Evolutionary conservation across 148 eudicot genomes (phyloP).

Genomic region (Talinum fruticosum): DNA sequence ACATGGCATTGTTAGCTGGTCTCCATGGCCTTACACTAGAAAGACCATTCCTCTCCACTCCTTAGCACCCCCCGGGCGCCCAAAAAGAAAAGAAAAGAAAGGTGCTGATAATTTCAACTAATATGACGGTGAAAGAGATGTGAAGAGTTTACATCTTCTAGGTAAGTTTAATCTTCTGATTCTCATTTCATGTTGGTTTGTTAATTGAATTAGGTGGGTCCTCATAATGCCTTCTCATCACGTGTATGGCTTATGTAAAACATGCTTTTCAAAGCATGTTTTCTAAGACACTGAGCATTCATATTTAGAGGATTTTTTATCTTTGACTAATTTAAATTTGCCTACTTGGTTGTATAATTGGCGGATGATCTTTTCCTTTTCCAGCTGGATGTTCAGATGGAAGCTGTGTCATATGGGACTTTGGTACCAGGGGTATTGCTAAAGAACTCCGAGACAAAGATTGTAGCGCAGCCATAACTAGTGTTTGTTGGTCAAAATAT

Average conservation of each 20-base stretch:
- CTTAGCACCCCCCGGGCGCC: too few species aligned
- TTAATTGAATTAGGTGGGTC: too few species aligned
- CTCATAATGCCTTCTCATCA: too few species aligned
- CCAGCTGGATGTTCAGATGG: slow-evolving; percentile 97
- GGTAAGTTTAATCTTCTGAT: background rate
- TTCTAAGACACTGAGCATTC: background rate
- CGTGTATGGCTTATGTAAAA: background rate
- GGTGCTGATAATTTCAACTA: background rate
- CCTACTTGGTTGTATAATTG: background rate
- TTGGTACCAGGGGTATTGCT: slow-evolving; percentile 76
- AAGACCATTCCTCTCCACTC: too few species aligned
- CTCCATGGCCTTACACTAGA: too few species aligned
- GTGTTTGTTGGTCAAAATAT: slow-evolving; percentile 91
- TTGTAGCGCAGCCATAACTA: slow-evolving; percentile 71
- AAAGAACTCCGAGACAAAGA: slow-evolving; percentile 76
- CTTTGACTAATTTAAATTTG: background rate
- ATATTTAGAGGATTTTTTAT: background rate
- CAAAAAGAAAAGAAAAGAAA: too few species aligned
- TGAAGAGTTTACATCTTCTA: background rate
- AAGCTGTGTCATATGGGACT: slow-evolving; percentile 93
- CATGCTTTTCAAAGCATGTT: background rate
- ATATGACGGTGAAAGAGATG: background rate
- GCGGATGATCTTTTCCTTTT: slow-evolving; percentile 4
- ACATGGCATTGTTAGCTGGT: too few species aligned
- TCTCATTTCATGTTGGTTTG: background rate